A percentile compares a stretch with the other conserved stretches of the same genome.
Evolutionary conservation across 345 rosid genomes (phyloP).

Genomic region (Passiflora organensis): DNA sequence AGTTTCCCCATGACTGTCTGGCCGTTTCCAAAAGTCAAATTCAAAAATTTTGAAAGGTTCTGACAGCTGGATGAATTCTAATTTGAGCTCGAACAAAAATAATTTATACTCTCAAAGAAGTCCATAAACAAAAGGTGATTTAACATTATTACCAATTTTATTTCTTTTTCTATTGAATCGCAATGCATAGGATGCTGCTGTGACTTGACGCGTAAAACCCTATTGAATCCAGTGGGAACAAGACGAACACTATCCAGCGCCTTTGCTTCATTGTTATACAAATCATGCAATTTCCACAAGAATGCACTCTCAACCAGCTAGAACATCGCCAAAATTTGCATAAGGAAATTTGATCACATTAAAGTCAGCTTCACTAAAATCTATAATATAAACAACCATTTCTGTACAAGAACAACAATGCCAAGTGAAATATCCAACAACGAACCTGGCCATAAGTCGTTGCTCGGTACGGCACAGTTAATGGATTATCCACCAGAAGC

Average conservation of each 20-base stretch:
- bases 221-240: conserved; percentile 53
- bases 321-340: conserved; percentile 2
- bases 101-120: conserved; percentile 14
- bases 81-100: conserved; percentile 36
- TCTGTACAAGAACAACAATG: neutral
- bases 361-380: conserved; percentile 2
- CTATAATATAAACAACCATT: neutral
- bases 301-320: conserved; percentile 72
- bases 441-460: conserved; percentile 83
- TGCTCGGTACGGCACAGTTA: conserved; percentile 69
- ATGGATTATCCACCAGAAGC: conserved; percentile 72
- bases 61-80: conserved; percentile 69
- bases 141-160: conserved; percentile 55
- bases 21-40: conserved; percentile 92
- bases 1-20: conserved; percentile 58
- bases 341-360: conserved; percentile 7
- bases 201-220: conserved; percentile 41
- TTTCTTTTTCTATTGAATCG: conserved; percentile 62
- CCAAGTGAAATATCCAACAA: neutral
- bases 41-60: conserved; percentile 84
- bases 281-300: conserved; percentile 65
- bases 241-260: conserved; percentile 54
- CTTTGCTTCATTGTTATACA: conserved; percentile 47
- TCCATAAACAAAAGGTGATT: conserved; percentile 7
- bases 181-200: conserved; percentile 80